Base-by-base conservation (phyloP, 2,329 filamentous ascomycete species). In the Fusarium nanum region DNA sequence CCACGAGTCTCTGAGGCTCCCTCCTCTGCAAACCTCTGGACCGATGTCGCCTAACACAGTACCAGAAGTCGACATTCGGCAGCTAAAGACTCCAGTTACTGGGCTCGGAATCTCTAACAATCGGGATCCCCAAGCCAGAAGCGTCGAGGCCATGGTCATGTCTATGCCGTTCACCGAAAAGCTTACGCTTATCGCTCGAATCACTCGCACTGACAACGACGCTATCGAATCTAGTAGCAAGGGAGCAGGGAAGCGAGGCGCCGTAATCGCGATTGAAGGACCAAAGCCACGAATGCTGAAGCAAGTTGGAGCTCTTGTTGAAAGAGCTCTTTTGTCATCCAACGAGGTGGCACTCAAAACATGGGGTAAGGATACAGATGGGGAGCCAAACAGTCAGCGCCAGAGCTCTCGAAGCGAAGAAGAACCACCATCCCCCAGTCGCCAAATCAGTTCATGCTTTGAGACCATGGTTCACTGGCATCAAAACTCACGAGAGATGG, bases 211-310 rank as follows among this genome's bases (percentile, higher is more conserved):
- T 25, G 89, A 92, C 0, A 83, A 93, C 16, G 80, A 82, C 8
- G 72, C 81, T 18, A 75, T 81, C 2, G 75, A 77, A 7, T 77
- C 79, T 6, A 77, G 75, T 9, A 73, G 72, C 6, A 69, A 75
- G 5, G 67, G 68, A 3, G 77, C 80, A 63, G 80, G 83, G 71
- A 82, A 83, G 9, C 88, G 94, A n/a, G 94, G 95, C 0, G 88
- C 92, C 1, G 87, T 98, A 40, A 90, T 98, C 67, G 91, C 93
- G 1, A 83, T 98, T 28, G 95, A 98, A 79, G 94, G 94, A 1
- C 85, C 91, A 20, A 87, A 91, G 60, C 69, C 77, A 9, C 74
- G 75, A n/a, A 72, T 87, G 23, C 76, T 87, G 12, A 78, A 82
- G 3, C 84, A 87, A 12, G 87, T 92, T 6, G 89, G 93, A 6